Evolutionary conservation across 805 yeast genomes (phyloP).

Genomic region (Pichia deserticola): DNA sequence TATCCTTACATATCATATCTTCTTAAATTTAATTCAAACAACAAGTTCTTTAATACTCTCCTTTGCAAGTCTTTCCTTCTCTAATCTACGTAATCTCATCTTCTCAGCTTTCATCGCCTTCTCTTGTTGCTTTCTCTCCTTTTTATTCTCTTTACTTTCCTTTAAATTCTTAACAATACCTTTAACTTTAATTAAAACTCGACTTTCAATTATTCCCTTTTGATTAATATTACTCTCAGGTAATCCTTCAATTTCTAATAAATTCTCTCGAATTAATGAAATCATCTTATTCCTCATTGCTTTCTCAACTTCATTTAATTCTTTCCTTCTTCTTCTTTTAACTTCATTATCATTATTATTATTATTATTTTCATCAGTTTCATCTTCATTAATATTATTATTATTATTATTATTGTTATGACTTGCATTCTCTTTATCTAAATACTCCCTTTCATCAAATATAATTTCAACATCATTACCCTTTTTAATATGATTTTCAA

Average conservation of each 20-base stretch:
- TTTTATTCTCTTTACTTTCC: slow-evolving; percentile 22
- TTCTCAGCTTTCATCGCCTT: slow-evolving; percentile 30
- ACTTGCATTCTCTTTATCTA: slow-evolving; percentile 13
- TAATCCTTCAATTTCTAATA: slow-evolving; percentile 20
- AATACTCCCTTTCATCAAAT: slow-evolving; percentile 32
- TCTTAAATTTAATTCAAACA: background rate
- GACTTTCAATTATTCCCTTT: slow-evolving; percentile 16
- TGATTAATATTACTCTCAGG: slow-evolving; percentile 19
- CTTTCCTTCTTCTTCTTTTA: background rate
- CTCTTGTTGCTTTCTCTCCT: slow-evolving; percentile 24
- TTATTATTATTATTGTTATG: background rate
- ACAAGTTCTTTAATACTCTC: slow-evolving; percentile 8
- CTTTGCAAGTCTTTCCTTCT: slow-evolving; percentile 14
- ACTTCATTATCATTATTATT: background rate
- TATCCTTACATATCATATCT: background rate
- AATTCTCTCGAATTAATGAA: slow-evolving; percentile 19
- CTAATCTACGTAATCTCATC: slow-evolving; percentile 17
- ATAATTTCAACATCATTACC: slow-evolving; percentile 35
- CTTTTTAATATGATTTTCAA: slow-evolving; percentile 35
- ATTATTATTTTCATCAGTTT: background rate
- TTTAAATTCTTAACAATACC: slow-evolving; percentile 7
- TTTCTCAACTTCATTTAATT: slow-evolving; percentile 27
- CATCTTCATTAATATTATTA: background rate
- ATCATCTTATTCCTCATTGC: slow-evolving; percentile 29
- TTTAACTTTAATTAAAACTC: slow-evolving; percentile 15